Base-by-base conservation (phyloP, 352 stramenopile genomes). In the Globisporangium okanoganense region DNA sequence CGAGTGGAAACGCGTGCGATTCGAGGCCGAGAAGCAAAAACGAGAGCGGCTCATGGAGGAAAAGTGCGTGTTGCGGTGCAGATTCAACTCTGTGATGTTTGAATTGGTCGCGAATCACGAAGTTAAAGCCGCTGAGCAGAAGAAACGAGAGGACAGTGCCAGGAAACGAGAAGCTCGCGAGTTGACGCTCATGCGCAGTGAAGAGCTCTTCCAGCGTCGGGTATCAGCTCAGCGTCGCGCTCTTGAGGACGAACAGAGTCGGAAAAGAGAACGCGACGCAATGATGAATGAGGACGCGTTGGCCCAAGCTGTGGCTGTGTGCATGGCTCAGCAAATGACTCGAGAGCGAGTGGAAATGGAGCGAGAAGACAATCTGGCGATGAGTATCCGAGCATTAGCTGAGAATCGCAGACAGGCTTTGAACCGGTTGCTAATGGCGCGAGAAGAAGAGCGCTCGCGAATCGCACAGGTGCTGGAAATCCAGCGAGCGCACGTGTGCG, bases 211-310 rank as follows among this genome's bases (percentile, higher is more conserved):
- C 14, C 65, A 51, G 47, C 58, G 70, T 2, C 73, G 74, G 2
- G 14, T 78, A 10, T 33, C 75, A 1, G 56, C 63, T 14, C 61
- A 86, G 18, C 56, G 45, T 10, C 45, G 50, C 12, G 64, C 61
- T 25, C 3, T 75, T 9, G n/a, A 12, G 18, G 71, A 75, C 4
- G 61, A 64, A 1, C 38, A 57, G n/a, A 20, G 38, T 20, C 62
- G 71, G 14, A 43, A 50, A 9, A 38, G 16, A 31, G 73, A 84
- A 47, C 62, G 69, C 13, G 16, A 31, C 0, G 51, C 20, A 0
- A 86, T 89, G 79, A n/a, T 31, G 2, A 12, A 12, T 0, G 79
- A 88, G 48, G 72, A 86, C 9, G 38, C 61, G 5, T 10, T 78
- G 2, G 3, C 36, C 9, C 29, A 27, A 2, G 25, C 35, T 1